Base-by-base conservation (phyloP, 495 filamentous ascomycete genomes). In the Aspergillus ellipticus region DNA sequence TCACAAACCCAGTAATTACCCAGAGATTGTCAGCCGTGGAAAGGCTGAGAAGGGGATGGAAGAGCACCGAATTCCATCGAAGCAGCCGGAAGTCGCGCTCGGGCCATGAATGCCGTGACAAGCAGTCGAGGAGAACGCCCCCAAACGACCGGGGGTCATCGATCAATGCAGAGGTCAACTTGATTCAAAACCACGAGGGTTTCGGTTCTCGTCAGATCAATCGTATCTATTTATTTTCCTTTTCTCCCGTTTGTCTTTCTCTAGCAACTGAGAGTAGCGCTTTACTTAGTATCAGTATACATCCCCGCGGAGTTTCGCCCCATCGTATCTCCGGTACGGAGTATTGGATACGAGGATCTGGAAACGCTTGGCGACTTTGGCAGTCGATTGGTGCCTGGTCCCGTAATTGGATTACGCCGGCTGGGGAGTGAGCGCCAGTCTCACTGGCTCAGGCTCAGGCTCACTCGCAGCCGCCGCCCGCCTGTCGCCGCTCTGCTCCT, bases 21-120 rank as follows among this genome's bases (percentile, higher is more conserved):
- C 2, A 49, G 46, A 11, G 42, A 48, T 39, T 39, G 35, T 39
- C 35, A 39, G 35, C 35, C 11, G 13, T 54, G 58, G 71, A 68
- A 68, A 28, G 52, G 22, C 53, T 43, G 60, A 42, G 71, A 72
- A 72, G 35, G 22, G 31, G 54, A 60, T 74, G 68, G 73, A 76
- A 76, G 51, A 13, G 42, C 58, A 48, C 51, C 57, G 73, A 76
- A 76, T 58, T 53, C 17, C 19, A 63, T 65, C 19, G 65, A 65
- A 67, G 26, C 50, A 51, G 55, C 61, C 31, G 4, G 60, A 69
- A 62, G 49, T 53, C 50, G 39, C 66, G 68, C 67, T 69, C 67
- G 68, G 67, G 65, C 72, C 69, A 66, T 33, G 22, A 46, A 66
- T 56, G 53, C 53, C 28, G 17, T 57, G 58, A 58, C 52, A 55